Evolutionary conservation across 257 asterid species (phyloP), one percentile per base, ranked within the genome.

Genomic region (Ophiorrhiza pumila): DNA sequence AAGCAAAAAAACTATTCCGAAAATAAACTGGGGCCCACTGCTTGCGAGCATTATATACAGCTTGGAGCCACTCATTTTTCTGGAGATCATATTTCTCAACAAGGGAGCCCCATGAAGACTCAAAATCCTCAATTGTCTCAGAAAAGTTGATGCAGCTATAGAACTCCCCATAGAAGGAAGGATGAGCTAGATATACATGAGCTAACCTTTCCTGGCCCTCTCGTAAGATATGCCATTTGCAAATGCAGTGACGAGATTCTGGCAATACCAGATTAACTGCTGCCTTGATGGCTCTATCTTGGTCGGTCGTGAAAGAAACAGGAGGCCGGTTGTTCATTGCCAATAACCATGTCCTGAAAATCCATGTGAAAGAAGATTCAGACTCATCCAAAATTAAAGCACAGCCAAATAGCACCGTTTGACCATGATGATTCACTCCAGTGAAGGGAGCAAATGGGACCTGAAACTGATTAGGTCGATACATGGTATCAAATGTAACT

Each of bases 1-100:
- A 93, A 81, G 91, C 93, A 78, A 88, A 90, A 78, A 90, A 88
- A 13, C 91, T 81, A 82, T 84, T 87, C 43, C 91, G 93, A 56
- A 88, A 88, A 85, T 88, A 91, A 73, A 87, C 93, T 46, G 97
- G 97, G 73, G 89, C 96, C 96, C 95, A 88, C 85, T 88, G 97
- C 80, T 80, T 72, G 82, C 91, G 90, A 64, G 95, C 95, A 80
- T 84, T 91, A 85, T 88, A 88, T 53, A 91, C 89, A 64, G 93
- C 90, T 80, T 85, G 91, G 80, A 91, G 97, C 96, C 97, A 91
- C 75, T 91, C 90, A 69, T 88, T 84, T 79, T 82, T 83, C 58
- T 27, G 43, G 68, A 88, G 79, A 78, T 83, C 82, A 79, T 85
- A 91, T 80, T 77, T 87, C 70, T 85, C 89, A 25, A 91, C 87